These are phyloP conservation scores for Wickerhamiella spandovensis DNA, from an alignment of 805 yeast genomes.

Conservation along the genomic window DNA sequence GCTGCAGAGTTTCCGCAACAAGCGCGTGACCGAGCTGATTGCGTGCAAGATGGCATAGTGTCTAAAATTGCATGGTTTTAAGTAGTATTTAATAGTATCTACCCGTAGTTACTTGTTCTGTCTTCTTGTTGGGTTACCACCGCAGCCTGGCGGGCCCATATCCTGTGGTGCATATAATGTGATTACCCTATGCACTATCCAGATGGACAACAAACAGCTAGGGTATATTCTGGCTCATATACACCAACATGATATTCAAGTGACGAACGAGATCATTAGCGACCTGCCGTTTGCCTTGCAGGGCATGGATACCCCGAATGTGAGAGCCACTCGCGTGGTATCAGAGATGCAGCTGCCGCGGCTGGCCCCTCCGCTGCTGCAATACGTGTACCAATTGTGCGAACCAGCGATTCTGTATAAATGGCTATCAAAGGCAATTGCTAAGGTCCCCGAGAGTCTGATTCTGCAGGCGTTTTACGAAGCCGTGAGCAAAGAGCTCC, in stretches of 20 bases:
- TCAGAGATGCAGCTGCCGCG: conserved; percentile 4
- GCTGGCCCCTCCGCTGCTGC: conserved; percentile 43
- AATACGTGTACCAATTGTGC: conserved; percentile 39
- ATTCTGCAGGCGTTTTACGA: conserved; percentile 49
- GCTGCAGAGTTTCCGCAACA: not conserved
- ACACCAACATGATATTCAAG: not conserved
- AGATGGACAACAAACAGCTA: not conserved
- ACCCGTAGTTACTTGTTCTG: too few species aligned
- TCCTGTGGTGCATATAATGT: too few species aligned
- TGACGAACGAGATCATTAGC: not conserved
- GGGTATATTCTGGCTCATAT: not conserved
- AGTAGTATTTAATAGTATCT: too few species aligned
- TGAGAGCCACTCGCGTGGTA: conserved; percentile 3
- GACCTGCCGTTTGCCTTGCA: conserved; percentile 33
- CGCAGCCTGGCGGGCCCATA: too few species aligned
- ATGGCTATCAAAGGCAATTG: conserved; percentile 27
- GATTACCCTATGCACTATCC: too few species aligned
- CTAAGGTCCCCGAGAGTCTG: conserved; percentile 29
- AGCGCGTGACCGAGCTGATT: not conserved
- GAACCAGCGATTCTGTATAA: conserved; percentile 65
- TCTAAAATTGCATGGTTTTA: too few species aligned
- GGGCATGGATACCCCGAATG: conserved; percentile 8
- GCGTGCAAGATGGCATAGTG: too few species aligned
- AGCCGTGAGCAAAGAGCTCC: conserved; percentile 31
- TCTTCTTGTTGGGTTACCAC: too few species aligned